Base-by-base conservation (phyloP, 495 filamentous ascomycete species). In the Neurospora intermedia region DNA sequence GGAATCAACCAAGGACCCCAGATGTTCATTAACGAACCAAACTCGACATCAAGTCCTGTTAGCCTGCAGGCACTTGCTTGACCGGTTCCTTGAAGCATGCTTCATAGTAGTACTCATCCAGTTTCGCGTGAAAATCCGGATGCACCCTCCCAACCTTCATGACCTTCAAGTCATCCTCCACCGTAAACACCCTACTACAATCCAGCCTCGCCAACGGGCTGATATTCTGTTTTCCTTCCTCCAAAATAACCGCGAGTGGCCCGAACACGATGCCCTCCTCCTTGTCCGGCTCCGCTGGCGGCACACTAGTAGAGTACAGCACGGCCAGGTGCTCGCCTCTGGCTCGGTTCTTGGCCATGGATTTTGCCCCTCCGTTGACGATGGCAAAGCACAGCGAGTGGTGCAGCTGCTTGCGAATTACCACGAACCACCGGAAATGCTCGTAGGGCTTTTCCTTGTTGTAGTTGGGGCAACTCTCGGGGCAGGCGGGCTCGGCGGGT, bases 301-400 rank as follows among this genome's bases (percentile, higher is more conserved):
- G 70, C 38, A 80, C 70, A 9, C 39, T 45, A 6, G 76, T 69
- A 16, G 59, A 59, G 71, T 79, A 66, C 45, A 82, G 74, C 62
- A 82, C 81, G 35, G 78, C 77, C 43, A 75, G 77, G 59, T 81
- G 77, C 0, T 31, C 78, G 70, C 6, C 74, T 73, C 6, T 70
- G 39, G 72, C 38, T 70, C 38, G 4, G 69, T 27, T 66, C 62
- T 71, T 73, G 70, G 41, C 38, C 13, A 38, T 71, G 16, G 66
- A 70, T 6, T 45, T 70, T 1, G 69, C 69, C 15, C 66, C 70
- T 38, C 48, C 77, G 6, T 80, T 79, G 2, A 77, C 77, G 73
- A 82, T 80, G 71, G 70, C 70, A 69, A 82, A 80, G 75, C 81
- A 82, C 10, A 82, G 73, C 2, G 78, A 76, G 73, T 81, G 76